phyloP scores from a whole-genome alignment of 306 rosid genomes.

The Dicorynia guianensis region DNA sequence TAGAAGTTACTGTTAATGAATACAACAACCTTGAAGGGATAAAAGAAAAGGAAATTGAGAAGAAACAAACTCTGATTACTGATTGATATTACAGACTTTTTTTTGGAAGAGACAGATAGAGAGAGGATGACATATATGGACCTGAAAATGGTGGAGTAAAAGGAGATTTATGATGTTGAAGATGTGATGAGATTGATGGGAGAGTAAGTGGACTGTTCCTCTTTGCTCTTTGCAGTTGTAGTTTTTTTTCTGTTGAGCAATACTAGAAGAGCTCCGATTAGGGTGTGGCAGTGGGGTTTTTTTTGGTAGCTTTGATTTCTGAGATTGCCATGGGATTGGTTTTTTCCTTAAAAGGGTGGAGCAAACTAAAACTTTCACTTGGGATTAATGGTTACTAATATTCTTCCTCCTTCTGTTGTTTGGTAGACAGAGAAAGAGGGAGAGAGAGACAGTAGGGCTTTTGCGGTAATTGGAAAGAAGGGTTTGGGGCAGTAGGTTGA shows the following conservation, averaged over 20 bases:
- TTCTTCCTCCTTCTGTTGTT: slow-evolving; percentile 38
- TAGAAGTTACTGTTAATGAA: slow-evolving; percentile 51
- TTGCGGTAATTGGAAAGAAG: slow-evolving; percentile 36
- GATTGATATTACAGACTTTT: slow-evolving; percentile 47
- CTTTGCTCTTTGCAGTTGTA: slow-evolving; percentile 38
- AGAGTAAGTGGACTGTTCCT: slow-evolving; percentile 62
- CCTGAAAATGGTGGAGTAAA: slow-evolving; percentile 64
- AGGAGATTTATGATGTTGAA: slow-evolving; percentile 46
- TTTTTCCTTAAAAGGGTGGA: slow-evolving; percentile 63
- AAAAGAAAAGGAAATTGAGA: slow-evolving; percentile 1
- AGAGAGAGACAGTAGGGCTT: slow-evolving; percentile 40
- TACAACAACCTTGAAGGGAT: slow-evolving; percentile 40
- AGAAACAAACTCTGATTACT: slow-evolving; percentile 41
- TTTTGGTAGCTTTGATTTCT: slow-evolving; percentile 57
- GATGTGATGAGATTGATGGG: slow-evolving; percentile 68
- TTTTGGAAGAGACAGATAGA: slow-evolving; percentile 21
- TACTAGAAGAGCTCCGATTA: slow-evolving; percentile 40
- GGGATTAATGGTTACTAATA: slow-evolving; percentile 43
- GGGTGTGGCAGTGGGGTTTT: slow-evolving; percentile 22
- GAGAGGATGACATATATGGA: slow-evolving; percentile 10
- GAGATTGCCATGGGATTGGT: slow-evolving; percentile 33
- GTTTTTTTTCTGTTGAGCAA: slow-evolving; percentile 51
- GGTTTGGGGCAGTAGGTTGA: slow-evolving; percentile 48
- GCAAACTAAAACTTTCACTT: slow-evolving; percentile 44
- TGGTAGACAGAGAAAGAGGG: slow-evolving; percentile 17